Conservation (phyloP, 768 basidiomycete genomes). For the Suillus alpinus region DNA sequence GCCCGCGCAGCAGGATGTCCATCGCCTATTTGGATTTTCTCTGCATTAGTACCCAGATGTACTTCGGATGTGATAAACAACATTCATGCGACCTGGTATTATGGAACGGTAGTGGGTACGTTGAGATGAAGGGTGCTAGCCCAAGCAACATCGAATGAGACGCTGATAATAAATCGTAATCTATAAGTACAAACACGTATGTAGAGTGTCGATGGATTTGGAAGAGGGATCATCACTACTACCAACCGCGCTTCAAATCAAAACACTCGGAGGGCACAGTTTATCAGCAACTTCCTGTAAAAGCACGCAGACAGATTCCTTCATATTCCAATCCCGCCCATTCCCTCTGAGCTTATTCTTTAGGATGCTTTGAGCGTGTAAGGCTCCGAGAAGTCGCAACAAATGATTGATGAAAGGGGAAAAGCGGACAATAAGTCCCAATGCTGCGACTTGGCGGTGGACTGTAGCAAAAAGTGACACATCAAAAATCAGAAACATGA, state of each 20-base stretch:
- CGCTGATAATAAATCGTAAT: no score
- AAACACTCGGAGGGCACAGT: conserved; percentile 26
- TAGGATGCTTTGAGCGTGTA: conserved; percentile 58
- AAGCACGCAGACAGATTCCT: conserved; percentile 56
- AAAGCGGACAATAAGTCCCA: conserved; percentile 73
- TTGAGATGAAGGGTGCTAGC: neutral
- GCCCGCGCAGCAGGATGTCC: neutral
- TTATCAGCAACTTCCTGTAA: conserved; percentile 59
- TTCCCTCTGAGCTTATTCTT: conserved; percentile 57
- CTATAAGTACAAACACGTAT: no score
- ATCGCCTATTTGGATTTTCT: neutral
- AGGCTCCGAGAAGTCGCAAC: conserved; percentile 60
- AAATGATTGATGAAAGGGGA: conserved; percentile 69
- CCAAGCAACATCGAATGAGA: neutral
- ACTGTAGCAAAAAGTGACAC: conserved; percentile 40
- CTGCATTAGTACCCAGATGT: neutral
- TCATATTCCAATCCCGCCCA: conserved; percentile 47
- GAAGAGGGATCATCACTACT: no score
- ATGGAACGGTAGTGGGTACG: neutral
- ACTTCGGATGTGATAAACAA: neutral
- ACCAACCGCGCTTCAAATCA: neutral
- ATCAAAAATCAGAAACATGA: conserved; percentile 2
- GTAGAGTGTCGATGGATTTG: neutral
- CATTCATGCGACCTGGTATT: neutral
- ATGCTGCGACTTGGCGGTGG: conserved; percentile 75